A percentile compares a stretch with the other conserved stretches of the same genome.
phyloP scores from a whole-genome alignment of 495 filamentous ascomycete genomes.

The Chaetomidium leptoderma region DNA sequence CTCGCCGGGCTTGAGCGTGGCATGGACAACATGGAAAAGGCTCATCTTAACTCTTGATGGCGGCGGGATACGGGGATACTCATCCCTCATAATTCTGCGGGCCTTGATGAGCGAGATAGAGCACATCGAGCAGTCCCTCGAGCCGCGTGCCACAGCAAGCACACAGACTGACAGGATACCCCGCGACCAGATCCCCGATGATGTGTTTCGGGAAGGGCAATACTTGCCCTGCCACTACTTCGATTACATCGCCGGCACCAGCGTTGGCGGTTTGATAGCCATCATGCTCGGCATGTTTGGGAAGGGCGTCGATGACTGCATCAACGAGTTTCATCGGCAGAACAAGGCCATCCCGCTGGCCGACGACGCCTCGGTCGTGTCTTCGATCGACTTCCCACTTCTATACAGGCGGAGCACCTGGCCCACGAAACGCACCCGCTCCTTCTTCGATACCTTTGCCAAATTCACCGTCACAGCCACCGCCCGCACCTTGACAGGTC shows the following conservation, averaged over 20 bases:
- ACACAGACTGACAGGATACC: constrained; percentile 28
- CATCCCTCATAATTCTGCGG: constrained; percentile 31
- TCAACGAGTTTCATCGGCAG: constrained; percentile 31
- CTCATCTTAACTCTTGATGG: constrained; percentile 34
- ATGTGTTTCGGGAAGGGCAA: constrained; percentile 37
- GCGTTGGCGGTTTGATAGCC: constrained; percentile 35
- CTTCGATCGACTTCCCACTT: constrained; percentile 26
- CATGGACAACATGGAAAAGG: constrained; percentile 30
- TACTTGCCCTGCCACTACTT: constrained; percentile 50
- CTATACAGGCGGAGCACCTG: constrained; percentile 27
- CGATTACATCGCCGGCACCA: constrained; percentile 41
- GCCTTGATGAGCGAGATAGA: constrained; percentile 30
- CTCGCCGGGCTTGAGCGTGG: constrained; percentile 22
- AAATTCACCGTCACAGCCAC: constrained; percentile 26
- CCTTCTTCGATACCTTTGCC: constrained; percentile 34
- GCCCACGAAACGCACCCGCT: constrained; percentile 29
- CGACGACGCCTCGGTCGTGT: constrained; percentile 16
- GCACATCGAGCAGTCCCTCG: constrained; percentile 21
- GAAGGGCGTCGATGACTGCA: constrained; percentile 28
- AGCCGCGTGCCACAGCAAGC: constrained; percentile 22
- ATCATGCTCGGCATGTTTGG: constrained; percentile 37
- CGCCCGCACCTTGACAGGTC: background rate
- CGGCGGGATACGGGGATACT: constrained; percentile 33
- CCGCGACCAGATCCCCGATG: constrained; percentile 39
- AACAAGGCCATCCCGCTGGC: constrained; percentile 29